These are phyloP conservation scores for Hymenoscyphus scutula DNA, from an alignment of 2,329 filamentous ascomycete species.

Conservation along the genomic window DNA sequence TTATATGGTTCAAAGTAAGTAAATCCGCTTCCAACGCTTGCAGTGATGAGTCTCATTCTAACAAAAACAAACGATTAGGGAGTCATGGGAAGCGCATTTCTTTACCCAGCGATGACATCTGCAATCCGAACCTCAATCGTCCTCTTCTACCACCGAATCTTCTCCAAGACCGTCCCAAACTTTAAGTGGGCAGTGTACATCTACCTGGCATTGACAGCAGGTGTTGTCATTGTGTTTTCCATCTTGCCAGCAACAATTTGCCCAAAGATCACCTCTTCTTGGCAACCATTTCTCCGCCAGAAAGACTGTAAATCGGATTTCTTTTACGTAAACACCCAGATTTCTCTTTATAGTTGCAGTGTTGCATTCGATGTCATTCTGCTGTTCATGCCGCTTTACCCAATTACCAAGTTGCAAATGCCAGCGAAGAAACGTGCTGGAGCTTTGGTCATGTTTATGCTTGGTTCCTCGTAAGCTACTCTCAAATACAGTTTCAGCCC, in stretches of 20 bases:
- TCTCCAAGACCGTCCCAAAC: slow-evolving; percentile 1
- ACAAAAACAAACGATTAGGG: not conserved
- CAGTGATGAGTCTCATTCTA: not conserved
- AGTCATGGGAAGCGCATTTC: not conserved
- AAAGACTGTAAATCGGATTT: slow-evolving; percentile 6
- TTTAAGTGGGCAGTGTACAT: slow-evolving; percentile 3
- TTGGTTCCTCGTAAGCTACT: slow-evolving; percentile 6
- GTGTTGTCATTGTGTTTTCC: not conserved
- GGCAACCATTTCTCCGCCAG: slow-evolving; percentile 3
- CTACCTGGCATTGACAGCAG: not conserved
- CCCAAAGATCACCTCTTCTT: not conserved
- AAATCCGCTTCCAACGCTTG: not conserved
- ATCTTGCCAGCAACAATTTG: slow-evolving; percentile 4
- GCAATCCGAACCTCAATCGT: slow-evolving; percentile 6
- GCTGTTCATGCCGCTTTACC: slow-evolving; percentile 6
- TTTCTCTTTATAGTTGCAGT: slow-evolving; percentile 7
- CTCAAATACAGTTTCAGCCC: not conserved
- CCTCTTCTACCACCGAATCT: slow-evolving; percentile 10
- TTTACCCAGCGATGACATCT: slow-evolving; percentile 7
- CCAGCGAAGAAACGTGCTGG: slow-evolving; percentile 1
- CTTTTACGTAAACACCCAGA: slow-evolving; percentile 1
- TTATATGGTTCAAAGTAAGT: slow-evolving; percentile 6
- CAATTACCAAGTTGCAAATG: slow-evolving; percentile 6
- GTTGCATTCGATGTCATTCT: slow-evolving; percentile 3
- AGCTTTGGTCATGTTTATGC: slow-evolving; percentile 6